phyloP scores from a whole-genome alignment of 345 rosid genomes.

The Reutealis trisperma region DNA sequence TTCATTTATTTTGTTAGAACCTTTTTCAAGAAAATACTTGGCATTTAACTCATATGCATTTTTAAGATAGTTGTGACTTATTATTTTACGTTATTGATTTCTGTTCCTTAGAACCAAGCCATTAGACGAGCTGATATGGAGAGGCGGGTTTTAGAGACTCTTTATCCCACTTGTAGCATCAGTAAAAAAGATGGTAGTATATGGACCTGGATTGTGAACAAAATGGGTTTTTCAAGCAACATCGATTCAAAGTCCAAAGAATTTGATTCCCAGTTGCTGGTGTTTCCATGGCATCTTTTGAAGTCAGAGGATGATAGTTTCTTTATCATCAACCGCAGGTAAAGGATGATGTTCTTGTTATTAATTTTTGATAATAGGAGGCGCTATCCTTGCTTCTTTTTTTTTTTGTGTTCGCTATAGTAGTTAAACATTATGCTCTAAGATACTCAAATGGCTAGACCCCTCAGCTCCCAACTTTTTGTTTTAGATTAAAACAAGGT shows the following conservation, averaged over 20 bases:
- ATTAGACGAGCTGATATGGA: conserved; percentile 84
- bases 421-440: background rate
- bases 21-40: background rate
- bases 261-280: conserved; percentile 42
- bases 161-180: conserved; percentile 57
- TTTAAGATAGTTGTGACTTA: background rate
- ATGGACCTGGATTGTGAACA: conserved; percentile 72
- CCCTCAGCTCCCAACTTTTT: background rate
- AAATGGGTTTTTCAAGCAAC: conserved; percentile 55
- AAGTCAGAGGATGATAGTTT: conserved; percentile 49
- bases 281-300: conserved; percentile 90
- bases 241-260: conserved; percentile 48
- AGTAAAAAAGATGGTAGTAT: conserved; percentile 44
- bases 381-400: background rate
- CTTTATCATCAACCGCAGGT: conserved; percentile 66
- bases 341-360: conserved; percentile 14
- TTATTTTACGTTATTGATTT: conserved; percentile 11
- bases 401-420: background rate
- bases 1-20: conserved; percentile 2
- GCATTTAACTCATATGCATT: background rate
- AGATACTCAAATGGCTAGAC: background rate
- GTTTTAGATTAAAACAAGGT: background rate
- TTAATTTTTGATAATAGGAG: background rate
- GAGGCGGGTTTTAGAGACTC: conserved; percentile 79
- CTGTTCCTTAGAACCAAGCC: conserved; percentile 72